Evolutionary conservation across 1,284 basidiomycete species (phyloP), one percentile per base, ranked within the genome.

Genomic region (Chalciporus sp.): DNA sequence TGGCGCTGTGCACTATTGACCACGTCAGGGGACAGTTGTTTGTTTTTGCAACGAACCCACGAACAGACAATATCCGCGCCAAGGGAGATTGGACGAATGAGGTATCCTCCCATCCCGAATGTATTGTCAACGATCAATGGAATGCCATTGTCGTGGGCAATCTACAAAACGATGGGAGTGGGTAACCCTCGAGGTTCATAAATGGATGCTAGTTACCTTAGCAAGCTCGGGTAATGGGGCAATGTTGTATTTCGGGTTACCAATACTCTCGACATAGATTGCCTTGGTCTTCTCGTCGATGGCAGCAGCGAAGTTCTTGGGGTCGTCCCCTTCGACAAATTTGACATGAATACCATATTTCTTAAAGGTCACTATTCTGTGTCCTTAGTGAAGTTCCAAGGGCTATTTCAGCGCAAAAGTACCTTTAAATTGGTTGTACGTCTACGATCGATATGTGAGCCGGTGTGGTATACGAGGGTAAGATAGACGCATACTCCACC

Each of bases 351-450:
- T 92, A 35, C 88, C 88, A 61, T 82, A 90, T 60, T 88, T 87
- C 69, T 89, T 89, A 72, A 92, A 80, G 28, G 83, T 86, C 26
- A 92, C 91, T 86, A 56, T 31, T 35, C 20, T 20, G 1, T 4
- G 4, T 16, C 8, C 20, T 51, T 49, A 17, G 52, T 2, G 6
- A 35, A 1, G 23, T 26, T 23, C n/a, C 44, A 7, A 16, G 10
- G 28, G 7, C 12, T n/a, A 14, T 11, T 23, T 2, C n/a, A 11
- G 16, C 3, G 12, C 3, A 28, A 16, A 59, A 66, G 11, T 49
- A 83, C 86, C 86, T 79, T 94, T 94, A 76, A 95, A 87, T 68
- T 94, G 92, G 65, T 95, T 95, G 77, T 89, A 94, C 5, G 90
- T 93, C 82, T 83, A 47, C 19, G 3, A 17, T 39, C 10, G 19